A percentile compares a stretch with the other conserved stretches of the same genome.
These are phyloP conservation scores for Osmanthus fragrans DNA, from an alignment of 257 asterid genomes.

Conservation along the genomic window DNA sequence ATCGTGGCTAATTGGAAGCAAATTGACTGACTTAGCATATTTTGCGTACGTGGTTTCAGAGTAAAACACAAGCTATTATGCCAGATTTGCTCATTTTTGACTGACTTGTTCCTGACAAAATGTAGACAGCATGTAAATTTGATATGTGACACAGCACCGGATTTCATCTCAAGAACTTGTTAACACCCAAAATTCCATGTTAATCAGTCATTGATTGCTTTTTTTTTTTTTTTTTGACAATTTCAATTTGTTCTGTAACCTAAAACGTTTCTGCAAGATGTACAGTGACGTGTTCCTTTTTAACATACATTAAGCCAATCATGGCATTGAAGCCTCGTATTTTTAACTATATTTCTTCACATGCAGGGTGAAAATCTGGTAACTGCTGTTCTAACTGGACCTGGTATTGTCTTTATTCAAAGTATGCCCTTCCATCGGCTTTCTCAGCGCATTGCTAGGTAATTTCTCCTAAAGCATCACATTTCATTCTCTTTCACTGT, in stretches of 20 bases:
- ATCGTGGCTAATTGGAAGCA: too few species aligned
- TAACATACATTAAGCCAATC: not conserved
- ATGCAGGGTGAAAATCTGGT: slow-evolving; percentile 89
- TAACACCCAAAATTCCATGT: too few species aligned
- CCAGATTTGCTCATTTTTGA: too few species aligned
- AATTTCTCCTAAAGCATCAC: slow-evolving; percentile 19
- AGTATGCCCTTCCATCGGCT: slow-evolving; percentile 98
- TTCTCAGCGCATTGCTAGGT: slow-evolving; percentile 98
- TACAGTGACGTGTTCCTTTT: not conserved
- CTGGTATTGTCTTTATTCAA: slow-evolving; percentile 96
- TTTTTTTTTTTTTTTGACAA: not conserved
- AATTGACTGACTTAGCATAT: too few species aligned
- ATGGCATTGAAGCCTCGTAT: not conserved
- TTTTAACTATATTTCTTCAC: not conserved
- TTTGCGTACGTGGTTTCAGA: too few species aligned
- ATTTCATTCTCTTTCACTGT: too few species aligned
- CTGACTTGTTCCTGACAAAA: too few species aligned
- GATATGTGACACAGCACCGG: too few species aligned
- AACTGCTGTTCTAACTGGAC: slow-evolving; percentile 90
- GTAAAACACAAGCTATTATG: too few species aligned
- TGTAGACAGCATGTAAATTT: too few species aligned
- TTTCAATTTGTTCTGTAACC: not conserved
- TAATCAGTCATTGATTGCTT: not conserved
- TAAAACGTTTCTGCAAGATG: not conserved
- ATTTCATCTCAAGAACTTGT: too few species aligned